Evolutionary conservation across 306 rosid genomes (phyloP).

Genomic region (Gillenia trifoliata): DNA sequence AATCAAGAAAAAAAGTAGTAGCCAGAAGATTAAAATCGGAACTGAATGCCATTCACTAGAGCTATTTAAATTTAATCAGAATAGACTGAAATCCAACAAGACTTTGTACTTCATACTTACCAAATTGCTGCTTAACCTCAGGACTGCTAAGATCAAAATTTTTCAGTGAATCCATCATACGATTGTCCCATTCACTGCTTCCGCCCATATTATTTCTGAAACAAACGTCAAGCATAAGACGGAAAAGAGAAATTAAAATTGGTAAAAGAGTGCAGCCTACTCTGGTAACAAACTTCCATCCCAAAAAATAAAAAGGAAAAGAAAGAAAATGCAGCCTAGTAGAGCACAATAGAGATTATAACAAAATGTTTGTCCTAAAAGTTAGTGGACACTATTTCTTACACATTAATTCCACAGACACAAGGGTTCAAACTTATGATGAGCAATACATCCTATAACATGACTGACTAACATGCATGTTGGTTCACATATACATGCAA

Average conservation of each 20-base stretch:
- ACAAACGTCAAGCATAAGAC: slow-evolving; percentile 8
- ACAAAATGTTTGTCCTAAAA: neutral
- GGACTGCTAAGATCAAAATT: slow-evolving; percentile 95
- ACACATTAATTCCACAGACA: neutral
- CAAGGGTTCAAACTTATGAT: neutral
- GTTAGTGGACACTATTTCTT: neutral
- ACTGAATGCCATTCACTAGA: neutral
- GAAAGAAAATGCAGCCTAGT: neutral
- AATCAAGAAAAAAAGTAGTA: neutral
- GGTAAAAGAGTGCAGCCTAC: neutral
- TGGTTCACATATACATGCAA: neutral
- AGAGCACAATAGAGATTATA: neutral
- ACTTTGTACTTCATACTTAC: slow-evolving; percentile 36
- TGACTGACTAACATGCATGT: neutral
- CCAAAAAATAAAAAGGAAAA: neutral
- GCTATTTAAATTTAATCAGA: neutral
- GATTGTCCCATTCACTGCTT: slow-evolving; percentile 74
- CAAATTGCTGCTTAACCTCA: slow-evolving; percentile 94
- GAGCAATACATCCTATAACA: neutral
- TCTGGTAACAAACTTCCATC: neutral
- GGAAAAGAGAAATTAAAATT: neutral
- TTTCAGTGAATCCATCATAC: slow-evolving; percentile 86
- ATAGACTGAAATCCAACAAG: neutral
- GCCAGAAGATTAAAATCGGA: neutral
- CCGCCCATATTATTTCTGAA: slow-evolving; percentile 85